Base-by-base conservation (phyloP, 2,329 filamentous ascomycete genomes). In the Colletotrichum sp. region DNA sequence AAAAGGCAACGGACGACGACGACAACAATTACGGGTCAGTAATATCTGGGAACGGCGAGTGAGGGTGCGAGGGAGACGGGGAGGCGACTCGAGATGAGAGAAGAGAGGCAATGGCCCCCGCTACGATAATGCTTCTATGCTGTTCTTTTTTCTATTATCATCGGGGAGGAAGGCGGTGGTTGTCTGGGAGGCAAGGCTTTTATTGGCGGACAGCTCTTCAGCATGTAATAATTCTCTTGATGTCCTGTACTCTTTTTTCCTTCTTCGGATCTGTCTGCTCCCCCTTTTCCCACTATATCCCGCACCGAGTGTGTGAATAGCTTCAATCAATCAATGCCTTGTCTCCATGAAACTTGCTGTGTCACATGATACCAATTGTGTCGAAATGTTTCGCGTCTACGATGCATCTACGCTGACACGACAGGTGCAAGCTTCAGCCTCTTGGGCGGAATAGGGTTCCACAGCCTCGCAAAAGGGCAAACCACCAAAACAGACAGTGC, bases 221-320 rank as follows among this genome's bases (percentile, higher is more conserved):
- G 84, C 84, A 87, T 88, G 86, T 88, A 88, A 87, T 88, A 88
- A 84, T 85, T 83, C 84, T 85, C 81, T 82, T 83, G 83, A 83
- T 83, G 83, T 83, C 81, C 80, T 83, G 82, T 84, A 84, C 79
- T 82, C 81, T 83, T 80, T 77, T 77, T 63, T 79, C 77, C 79
- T 79, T 77, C 78, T 78, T 79, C 78, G 77, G 75, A 76, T 79
- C 63, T 78, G 78, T 66, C 72, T 74, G 28, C 26, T 71, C 74
- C 71, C 71, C 38, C 72, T 78, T 79, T 80, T 76, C 32, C 61
- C 21, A 55, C 63, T 69, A 71, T 61, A 66, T 76, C n/a, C 67
- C 36, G 57, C 70, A 73, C 73, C 57, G 24, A 73, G 70, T 68
- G 73, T 75, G 63, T 75, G 70, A 73, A 75, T 68, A 75, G 69